phyloP scores from a whole-genome alignment of 805 yeast genomes.

The Lipomyces spencermartinsiae region DNA sequence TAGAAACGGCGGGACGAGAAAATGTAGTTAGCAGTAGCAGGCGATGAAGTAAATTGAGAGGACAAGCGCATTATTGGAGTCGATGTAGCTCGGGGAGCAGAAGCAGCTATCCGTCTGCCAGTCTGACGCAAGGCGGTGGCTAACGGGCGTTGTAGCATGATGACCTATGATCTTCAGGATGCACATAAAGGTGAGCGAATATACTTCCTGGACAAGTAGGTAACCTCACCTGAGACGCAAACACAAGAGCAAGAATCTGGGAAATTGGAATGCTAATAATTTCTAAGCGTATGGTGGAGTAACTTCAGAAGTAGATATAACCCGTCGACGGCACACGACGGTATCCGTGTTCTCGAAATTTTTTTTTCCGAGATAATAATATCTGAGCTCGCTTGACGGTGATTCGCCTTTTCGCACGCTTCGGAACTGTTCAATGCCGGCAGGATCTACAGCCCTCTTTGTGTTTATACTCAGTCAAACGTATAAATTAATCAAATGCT shows the following conservation, averaged over 20 bases:
- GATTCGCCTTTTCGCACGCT: background rate
- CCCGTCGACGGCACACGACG: background rate
- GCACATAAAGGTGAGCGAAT: background rate
- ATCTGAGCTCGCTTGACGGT: background rate
- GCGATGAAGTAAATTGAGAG: background rate
- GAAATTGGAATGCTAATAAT: background rate
- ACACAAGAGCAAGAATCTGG: background rate
- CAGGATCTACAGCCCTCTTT: background rate
- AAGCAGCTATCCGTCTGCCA: constrained; percentile 1
- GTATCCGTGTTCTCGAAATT: background rate
- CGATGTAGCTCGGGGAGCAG: constrained; percentile 1
- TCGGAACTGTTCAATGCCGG: background rate
- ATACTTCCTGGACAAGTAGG: background rate
- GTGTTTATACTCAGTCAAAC: background rate
- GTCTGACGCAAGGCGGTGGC: background rate
- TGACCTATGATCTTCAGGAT: background rate
- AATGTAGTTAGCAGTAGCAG: background rate
- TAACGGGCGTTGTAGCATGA: background rate
- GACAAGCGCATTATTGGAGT: background rate
- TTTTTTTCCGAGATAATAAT: background rate
- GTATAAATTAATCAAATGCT: background rate
- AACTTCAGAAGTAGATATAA: too few species aligned
- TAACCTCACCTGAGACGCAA: background rate
- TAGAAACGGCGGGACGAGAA: background rate
- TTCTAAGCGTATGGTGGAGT: too few species aligned